Conservation (phyloP, 2,329 filamentous ascomycete genomes). For the Byssothecium circinans region DNA sequence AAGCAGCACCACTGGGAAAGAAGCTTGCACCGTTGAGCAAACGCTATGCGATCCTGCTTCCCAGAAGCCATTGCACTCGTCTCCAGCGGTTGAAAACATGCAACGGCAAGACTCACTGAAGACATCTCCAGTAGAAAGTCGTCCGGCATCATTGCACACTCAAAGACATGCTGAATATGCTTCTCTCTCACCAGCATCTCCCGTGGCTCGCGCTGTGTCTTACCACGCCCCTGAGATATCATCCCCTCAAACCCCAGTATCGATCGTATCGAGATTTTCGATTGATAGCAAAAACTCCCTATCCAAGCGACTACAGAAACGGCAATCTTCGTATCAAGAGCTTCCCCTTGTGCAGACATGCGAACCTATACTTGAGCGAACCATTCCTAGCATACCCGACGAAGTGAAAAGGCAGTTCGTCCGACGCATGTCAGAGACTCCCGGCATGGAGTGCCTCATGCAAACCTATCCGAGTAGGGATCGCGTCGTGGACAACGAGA, state of each 20-base stretch:
- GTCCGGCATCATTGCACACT: not conserved
- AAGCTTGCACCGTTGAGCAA: slow-evolving; percentile 21
- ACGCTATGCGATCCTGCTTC: slow-evolving; percentile 16
- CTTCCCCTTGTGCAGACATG: slow-evolving; percentile 36
- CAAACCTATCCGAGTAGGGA: slow-evolving; percentile 38
- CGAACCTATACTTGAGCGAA: slow-evolving; percentile 30
- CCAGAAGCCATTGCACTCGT: slow-evolving; percentile 14
- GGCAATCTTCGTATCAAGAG: slow-evolving; percentile 28
- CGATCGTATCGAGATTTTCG: slow-evolving; percentile 21
- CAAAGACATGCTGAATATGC: not conserved
- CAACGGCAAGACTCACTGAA: not conserved
- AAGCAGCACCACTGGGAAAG: slow-evolving; percentile 10
- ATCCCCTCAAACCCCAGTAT: slow-evolving; percentile 24
- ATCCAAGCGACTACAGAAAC: slow-evolving; percentile 36
- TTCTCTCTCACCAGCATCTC: not conserved
- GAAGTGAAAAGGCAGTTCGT: slow-evolving; percentile 41
- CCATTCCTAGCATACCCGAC: slow-evolving; percentile 38
- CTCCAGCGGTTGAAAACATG: slow-evolving; percentile 13
- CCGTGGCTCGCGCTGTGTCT: not conserved
- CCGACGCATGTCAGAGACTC: slow-evolving; percentile 37
- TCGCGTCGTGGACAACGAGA: slow-evolving; percentile 19
- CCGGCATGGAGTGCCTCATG: slow-evolving; percentile 42
- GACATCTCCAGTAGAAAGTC: not conserved
- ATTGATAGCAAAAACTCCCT: slow-evolving; percentile 22
- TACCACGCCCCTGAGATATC: not conserved